Percentiles rank a stretch among this genome's conserved stretches.
Evolutionary conservation across 768 basidiomycete genomes (phyloP).

Genomic region (Tricholoma sp.): DNA sequence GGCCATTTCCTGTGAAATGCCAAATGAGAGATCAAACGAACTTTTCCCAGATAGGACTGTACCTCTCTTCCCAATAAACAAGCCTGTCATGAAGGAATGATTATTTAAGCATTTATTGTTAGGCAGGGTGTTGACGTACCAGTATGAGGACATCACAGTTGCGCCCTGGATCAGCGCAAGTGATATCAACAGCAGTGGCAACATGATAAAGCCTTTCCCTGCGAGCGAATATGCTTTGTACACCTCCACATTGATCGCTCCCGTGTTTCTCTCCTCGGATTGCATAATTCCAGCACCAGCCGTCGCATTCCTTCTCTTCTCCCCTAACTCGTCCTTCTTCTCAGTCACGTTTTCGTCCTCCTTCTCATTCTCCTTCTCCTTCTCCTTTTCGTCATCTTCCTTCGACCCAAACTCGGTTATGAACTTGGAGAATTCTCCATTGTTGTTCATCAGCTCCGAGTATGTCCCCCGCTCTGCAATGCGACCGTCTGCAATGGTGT

Average conservation of each 20-base stretch:
- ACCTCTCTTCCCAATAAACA: slow-evolving; percentile 80
- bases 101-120: background rate
- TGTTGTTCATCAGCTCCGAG: slow-evolving; percentile 54
- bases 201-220: slow-evolving; percentile 57
- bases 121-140: slow-evolving; percentile 37
- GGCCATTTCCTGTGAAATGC: slow-evolving; percentile 38
- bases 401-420: slow-evolving; percentile 73
- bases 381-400: slow-evolving; percentile 46
- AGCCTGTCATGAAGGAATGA: slow-evolving; percentile 42
- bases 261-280: slow-evolving; percentile 76
- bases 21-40: slow-evolving; percentile 7
- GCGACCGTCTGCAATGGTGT: slow-evolving; percentile 68
- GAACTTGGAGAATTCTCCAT: slow-evolving; percentile 70
- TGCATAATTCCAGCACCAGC: slow-evolving; percentile 67
- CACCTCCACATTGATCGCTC: slow-evolving; percentile 52
- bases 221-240: slow-evolving; percentile 65
- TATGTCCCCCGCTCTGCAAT: slow-evolving; percentile 83
- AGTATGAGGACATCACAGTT: slow-evolving; percentile 69
- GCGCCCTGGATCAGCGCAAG: slow-evolving; percentile 65
- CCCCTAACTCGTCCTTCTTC: slow-evolving; percentile 30
- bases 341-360: slow-evolving; percentile 30
- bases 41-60: slow-evolving; percentile 14
- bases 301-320: slow-evolving; percentile 30
- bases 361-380: too few relatives aligned
- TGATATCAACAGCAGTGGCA: slow-evolving; percentile 62